Percentiles rank a stretch among this genome's conserved stretches.
These are phyloP conservation scores for Fusarium tricinctum DNA, from an alignment of 2,329 filamentous ascomycete species.

Conservation along the genomic window DNA sequence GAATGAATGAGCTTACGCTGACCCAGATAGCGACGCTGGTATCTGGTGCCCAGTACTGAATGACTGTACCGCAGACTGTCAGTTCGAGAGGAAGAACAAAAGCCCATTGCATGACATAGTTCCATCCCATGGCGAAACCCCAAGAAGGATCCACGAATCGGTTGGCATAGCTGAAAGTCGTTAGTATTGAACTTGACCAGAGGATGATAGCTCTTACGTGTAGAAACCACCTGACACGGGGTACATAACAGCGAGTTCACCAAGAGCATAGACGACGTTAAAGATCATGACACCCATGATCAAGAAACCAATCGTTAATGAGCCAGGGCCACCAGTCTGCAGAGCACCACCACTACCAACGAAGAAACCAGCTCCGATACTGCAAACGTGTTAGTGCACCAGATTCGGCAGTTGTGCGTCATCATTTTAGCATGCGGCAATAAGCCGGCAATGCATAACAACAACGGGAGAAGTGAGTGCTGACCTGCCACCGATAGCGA, in stretches of 20 bases:
- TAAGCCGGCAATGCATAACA: slow-evolving; percentile 13
- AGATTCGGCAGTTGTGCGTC: background rate
- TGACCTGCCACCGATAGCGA: slow-evolving; percentile 50
- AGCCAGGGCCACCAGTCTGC: slow-evolving; percentile 53
- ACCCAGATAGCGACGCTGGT: slow-evolving; percentile 67
- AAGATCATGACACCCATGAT: slow-evolving; percentile 73
- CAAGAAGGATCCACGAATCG: slow-evolving; percentile 70
- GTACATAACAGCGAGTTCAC: slow-evolving; percentile 60
- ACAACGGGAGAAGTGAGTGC: slow-evolving; percentile 19
- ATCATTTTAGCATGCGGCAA: slow-evolving; percentile 7
- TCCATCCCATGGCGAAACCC: slow-evolving; percentile 61
- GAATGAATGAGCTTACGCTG: slow-evolving; percentile 48
- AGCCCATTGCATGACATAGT: slow-evolving; percentile 62
- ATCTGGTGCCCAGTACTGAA: slow-evolving; percentile 63
- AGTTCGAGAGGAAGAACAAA: slow-evolving; percentile 63
- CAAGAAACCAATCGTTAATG: slow-evolving; percentile 63
- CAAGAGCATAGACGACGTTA: slow-evolving; percentile 72
- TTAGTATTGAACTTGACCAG: slow-evolving; percentile 1
- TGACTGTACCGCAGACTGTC: slow-evolving; percentile 64
- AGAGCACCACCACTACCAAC: slow-evolving; percentile 67
- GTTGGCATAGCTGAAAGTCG: slow-evolving; percentile 58
- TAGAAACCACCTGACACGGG: slow-evolving; percentile 70
- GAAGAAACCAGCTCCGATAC: slow-evolving; percentile 73
- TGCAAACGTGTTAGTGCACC: slow-evolving; percentile 16
- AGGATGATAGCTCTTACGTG: slow-evolving; percentile 49